Percentiles rank a stretch among this genome's conserved stretches.
Conservation (phyloP, 108 stramenopile genomes). For the Pseudonitzschia delicatissima region DNA sequence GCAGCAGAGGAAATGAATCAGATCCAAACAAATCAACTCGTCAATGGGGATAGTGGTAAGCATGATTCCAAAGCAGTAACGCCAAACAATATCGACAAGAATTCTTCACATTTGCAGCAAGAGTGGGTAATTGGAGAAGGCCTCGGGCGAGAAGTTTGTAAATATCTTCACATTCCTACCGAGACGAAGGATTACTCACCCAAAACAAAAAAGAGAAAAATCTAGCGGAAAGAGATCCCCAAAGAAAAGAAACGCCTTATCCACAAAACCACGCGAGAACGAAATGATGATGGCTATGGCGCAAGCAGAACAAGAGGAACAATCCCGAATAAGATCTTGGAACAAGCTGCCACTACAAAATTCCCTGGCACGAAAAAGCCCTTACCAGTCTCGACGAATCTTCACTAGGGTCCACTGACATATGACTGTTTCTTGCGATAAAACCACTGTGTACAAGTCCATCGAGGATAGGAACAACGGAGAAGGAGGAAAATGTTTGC, state of each 20-base stretch:
- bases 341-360: slow-evolving; percentile 35
- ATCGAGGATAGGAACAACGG: background rate
- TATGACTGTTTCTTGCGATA: too few relatives aligned
- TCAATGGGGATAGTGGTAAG: slow-evolving; percentile 45
- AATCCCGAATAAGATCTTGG: slow-evolving; percentile 54
- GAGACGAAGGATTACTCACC: background rate
- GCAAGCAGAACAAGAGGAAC: slow-evolving; percentile 52
- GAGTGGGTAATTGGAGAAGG: slow-evolving; percentile 9
- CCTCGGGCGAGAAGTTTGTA: slow-evolving; percentile 1
- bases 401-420: slow-evolving; percentile 21
- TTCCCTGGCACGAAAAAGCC: slow-evolving; percentile 40
- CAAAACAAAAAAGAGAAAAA: slow-evolving; percentile 10
- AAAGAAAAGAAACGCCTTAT: slow-evolving; percentile 4
- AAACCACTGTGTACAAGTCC: background rate
- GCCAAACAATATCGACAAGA: too few relatives aligned
- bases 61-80: slow-evolving; percentile 12
- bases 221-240: slow-evolving; percentile 12
- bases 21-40: slow-evolving; percentile 16
- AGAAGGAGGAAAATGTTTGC: background rate
- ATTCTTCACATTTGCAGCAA: background rate
- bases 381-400: slow-evolving; percentile 34
- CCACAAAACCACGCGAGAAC: background rate
- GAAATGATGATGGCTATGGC: slow-evolving; percentile 35
- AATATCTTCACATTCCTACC: background rate
- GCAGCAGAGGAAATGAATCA: slow-evolving; percentile 3